phyloP scores from a whole-genome alignment of 225 moss, liverwort and hornwort genomes.

The Climacium dendroides region DNA sequence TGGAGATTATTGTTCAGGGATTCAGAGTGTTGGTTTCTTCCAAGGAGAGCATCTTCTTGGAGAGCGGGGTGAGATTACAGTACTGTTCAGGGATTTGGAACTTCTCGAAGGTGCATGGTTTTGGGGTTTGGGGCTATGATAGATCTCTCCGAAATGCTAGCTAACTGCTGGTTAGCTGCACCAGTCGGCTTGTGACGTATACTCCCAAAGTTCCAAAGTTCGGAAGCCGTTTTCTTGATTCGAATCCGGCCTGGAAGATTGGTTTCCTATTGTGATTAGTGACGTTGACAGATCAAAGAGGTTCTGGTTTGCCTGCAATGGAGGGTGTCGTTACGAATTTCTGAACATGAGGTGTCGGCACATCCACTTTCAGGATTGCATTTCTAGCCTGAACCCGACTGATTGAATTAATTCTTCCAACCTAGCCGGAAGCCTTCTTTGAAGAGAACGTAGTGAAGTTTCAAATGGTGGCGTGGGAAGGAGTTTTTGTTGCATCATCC shows the following conservation, averaged over 20 bases:
- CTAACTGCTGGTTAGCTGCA: not conserved
- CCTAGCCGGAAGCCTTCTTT: not conserved
- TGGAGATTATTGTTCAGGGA: not conserved
- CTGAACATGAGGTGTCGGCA: not conserved
- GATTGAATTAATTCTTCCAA: not conserved
- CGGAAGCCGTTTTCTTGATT: not conserved
- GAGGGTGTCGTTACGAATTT: not conserved
- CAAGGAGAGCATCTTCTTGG: not conserved
- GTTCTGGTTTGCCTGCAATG: not conserved
- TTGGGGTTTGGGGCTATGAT: not conserved
- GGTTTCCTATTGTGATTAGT: not conserved
- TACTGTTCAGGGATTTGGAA: not conserved
- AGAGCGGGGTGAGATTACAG: not conserved
- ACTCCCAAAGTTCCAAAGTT: not conserved
- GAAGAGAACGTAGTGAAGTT: not conserved
- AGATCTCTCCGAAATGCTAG: not conserved
- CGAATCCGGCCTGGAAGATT: not conserved
- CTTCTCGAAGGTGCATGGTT: not conserved
- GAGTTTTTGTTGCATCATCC: not conserved
- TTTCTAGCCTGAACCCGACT: too few species aligned
- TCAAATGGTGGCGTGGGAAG: conserved; percentile 9
- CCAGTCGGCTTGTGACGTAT: not conserved
- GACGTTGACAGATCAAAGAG: not conserved
- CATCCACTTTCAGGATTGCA: not conserved
- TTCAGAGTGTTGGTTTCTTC: not conserved